Conservation (phyloP, 202 grass and related monocot genomes). For the Setaria italica region DNA sequence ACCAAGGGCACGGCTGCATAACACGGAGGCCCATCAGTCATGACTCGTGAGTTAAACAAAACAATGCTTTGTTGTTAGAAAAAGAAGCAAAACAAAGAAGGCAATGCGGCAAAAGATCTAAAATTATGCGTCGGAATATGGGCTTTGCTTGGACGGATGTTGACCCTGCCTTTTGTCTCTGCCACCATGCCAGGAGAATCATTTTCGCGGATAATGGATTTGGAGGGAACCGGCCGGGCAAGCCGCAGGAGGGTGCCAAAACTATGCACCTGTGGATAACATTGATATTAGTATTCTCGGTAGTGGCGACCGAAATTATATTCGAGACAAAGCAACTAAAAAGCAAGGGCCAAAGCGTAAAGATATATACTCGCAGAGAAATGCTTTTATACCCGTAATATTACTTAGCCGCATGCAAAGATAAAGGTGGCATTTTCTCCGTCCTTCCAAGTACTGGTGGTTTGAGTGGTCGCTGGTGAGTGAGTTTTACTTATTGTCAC, state of each 20-base stretch:
- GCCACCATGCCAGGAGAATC: conserved; percentile 62
- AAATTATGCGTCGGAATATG: conserved; percentile 42
- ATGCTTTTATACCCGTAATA: neutral
- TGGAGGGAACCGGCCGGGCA: conserved; percentile 18
- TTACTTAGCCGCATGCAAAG: neutral
- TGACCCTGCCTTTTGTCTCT: conserved; percentile 45
- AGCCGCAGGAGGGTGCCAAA: neutral
- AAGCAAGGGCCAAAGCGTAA: conserved; percentile 36
- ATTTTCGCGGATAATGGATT: conserved; percentile 54
- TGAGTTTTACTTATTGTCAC: conserved; percentile 3
- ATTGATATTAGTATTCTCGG: conserved; percentile 37
- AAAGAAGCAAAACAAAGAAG: neutral
- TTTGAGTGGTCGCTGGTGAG: neutral
- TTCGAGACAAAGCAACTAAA: conserved; percentile 30
- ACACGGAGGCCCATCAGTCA: neutral
- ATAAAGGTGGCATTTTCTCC: neutral
- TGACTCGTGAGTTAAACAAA: neutral
- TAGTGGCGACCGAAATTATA: conserved; percentile 49
- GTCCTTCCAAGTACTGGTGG: neutral
- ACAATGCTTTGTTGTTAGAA: neutral
- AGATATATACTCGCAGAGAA: neutral
- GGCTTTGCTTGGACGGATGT: conserved; percentile 25
- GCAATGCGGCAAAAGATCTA: conserved; percentile 20
- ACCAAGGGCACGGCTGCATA: neutral
- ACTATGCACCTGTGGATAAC: conserved; percentile 41